Base-by-base conservation (phyloP, 805 yeast species). In the Ogataea nitratoaversa region DNA sequence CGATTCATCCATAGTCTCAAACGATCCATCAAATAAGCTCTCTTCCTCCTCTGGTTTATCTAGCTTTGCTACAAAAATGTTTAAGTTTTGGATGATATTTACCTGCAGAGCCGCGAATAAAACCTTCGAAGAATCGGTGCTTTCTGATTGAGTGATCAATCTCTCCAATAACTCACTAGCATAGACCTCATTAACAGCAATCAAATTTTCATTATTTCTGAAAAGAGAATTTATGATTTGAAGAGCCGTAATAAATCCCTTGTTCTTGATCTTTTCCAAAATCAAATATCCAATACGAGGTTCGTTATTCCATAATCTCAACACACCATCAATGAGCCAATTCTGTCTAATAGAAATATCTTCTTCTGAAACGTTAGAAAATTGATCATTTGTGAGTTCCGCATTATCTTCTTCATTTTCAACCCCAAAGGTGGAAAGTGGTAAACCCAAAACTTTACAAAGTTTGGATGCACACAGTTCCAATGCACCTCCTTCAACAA, bases 241-340 rank as follows among this genome's bases (percentile, higher is more conserved):
- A 17, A 49, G 48, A 2, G 72, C 56, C 5, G 63, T 48, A 3
- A 82, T 50, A 18, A 81, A 57, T 2, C 67, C 72, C 37, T 66
- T 66, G 19, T 67, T 64, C 39, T 69, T 66, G 43, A 83, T 64
- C 38, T 74, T 70, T 46, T 76, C 79, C 30, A 78, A 57, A 9
- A 83, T 74, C 42, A 82, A 63, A 41, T 68, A 76, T 1, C 85
- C 93, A 38, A 78, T 76, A 53, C 80, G 75, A 1, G 84, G 82
- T 42, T 80, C 78, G 34, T 68, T 65, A 42, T 71, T 70, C 93
- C 95, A 84, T 53, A 74, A 78, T 34, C 75, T 65, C 29, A 84
- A 53, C 2, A 82, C 76, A 2, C 82, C 72, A 19, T 71, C 74
- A 32, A 83, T 70, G 9, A 78, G 68, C 69, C 71, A 70, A 17